Evolutionary conservation across 345 rosid species (phyloP), one percentile per base, ranked within the genome.

Genomic region (Syzygium grande): DNA sequence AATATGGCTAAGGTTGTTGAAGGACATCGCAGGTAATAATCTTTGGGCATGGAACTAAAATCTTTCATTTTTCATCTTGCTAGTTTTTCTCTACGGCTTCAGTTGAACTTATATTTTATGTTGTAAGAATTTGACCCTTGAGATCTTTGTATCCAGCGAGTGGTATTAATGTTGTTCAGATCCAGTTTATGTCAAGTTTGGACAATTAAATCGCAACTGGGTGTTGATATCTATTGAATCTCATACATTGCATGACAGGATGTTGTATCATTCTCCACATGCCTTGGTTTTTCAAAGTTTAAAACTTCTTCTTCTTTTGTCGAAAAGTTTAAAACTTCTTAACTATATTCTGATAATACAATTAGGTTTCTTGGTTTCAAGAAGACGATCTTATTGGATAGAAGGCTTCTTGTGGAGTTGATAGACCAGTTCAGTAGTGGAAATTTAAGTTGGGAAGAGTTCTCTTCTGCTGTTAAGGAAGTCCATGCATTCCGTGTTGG

Each of bases 1-100:
- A 98, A 98, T 95, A 98, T 98, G 99, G 99, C 99, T 3, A 98
- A 96, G 93, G 99, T 97, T 80, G 99, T 98, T 46, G 98, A 97
- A 95, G 99, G 99, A 90, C 99, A 98, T 91, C 95, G 99, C 87
- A 95, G 99, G 99, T 97, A 91, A 14, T 87, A 77, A 21, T 52
- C 14, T 15, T 53, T 78, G 6, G 23, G 25, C 46, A 38, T 73
- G 80, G 23, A 73, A 41, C 12, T 34, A 21, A 73, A 55, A 55
- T 73, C 49, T 73, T 73, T 23, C 41, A 38, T 11, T 73, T 73
- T 73, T 73, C 83, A 73, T 38, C 49, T 38, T 38, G 41, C 22
- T 22, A 38, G 83, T 10, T 73, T 22, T 41, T 21, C 49, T 73
- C 49, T 19, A 10, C 38, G 83, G 83, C 83, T 73, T 73, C 25